Evolutionary conservation across 2,329 filamentous ascomycete genomes (phyloP), one percentile per base, ranked within the genome.

Genomic region (Rhinocladiella mackenziei): DNA sequence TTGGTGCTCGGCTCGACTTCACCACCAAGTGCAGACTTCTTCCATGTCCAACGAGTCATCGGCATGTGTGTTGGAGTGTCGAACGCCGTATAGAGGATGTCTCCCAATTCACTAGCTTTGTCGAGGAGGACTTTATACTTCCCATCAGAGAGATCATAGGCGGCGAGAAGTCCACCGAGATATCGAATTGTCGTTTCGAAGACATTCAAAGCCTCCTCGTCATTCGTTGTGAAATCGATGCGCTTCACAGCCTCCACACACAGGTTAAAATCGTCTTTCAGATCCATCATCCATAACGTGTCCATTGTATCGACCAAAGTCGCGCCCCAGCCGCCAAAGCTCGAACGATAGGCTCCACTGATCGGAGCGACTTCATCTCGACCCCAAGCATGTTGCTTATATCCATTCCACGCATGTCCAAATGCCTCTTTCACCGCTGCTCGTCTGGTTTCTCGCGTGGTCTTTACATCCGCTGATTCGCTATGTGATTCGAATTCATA

Each of bases 181-280:
- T 94, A 94, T 19, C 89, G 81, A 59, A 95, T 94, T 0, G 86
- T 95, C 0, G 87, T 94, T 66, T 95, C 89, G 58, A 95, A 95
- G 5, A 95, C 66, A 26, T 84, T 91, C 36, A 94, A 80, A 7
- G 71, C 65, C 17, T 47, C 39, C n/a, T 45, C 50, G 3, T 65
- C 61, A 2, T 60, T 62, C 2, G 56, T 60, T 1, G 71, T 68
- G 63, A 79, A 82, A 60, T 82, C 75, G 50, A 81, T 68, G 7
- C 68, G 68, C 31, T 67, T 69, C 4, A 80, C 74, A 1, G 76
- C 77, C 39, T 71, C 65, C 2, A 82, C 77, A 2, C 82, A 81
- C 53, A 77, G 71, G 22, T 77, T 71, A 57, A 86, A 87, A 45
- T 86, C 82, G 0, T 76, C 68, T 50, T 73, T 73, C 58, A 86